Base-by-base conservation (phyloP, 2,329 filamentous ascomycete species). In the Pseudocercospora vitis region DNA sequence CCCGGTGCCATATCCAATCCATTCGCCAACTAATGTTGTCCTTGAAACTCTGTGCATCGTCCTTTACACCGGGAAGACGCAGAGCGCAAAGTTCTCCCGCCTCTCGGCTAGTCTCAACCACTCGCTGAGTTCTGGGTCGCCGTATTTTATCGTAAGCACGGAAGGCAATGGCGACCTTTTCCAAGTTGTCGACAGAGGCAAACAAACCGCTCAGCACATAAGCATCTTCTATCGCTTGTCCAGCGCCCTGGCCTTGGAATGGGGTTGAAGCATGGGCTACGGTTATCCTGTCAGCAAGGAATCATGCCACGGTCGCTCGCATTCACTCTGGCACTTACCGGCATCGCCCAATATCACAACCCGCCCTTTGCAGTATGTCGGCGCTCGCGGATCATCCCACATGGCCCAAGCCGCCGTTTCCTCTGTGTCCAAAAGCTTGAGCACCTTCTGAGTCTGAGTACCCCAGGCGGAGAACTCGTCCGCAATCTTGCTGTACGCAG, bases 191-290 rank as follows among this genome's bases (percentile, higher is more conserved):
- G 57, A 65, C 7, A 74, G 72, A 12, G 71, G 71, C 12, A 64
- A 88, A 71, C 6, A 88, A 71, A 1, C 79, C 77, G 0, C 75
- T 77, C 0, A 88, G 65, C 0, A 82, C 77, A 0, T 79, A 79
- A 0, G 79, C 84, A 57, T 88, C 85, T 64, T 89, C 85, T 37
- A 88, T 86, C 0, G 85, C 85, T 55, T 81, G 75, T 0, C 71
- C 83, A 6, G 78, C 85, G 1, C 84, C 84, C 63, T 85, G 82
- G 0, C 79, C 83, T 68, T 83, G 81, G 35, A 47, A 50, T 2
- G 52, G 52, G 4, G 52, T 54, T 19, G 52, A 87, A 0, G 85
- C 84, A 65, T 88, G 85, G 0, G 83, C 85, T 0, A 85, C n/a
- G n/a, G n/a, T n/a, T n/a, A n/a, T n/a, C n/a, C n/a, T n/a, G n/a